Percentiles rank a stretch among this genome's conserved stretches.
Evolutionary conservation across 768 basidiomycete genomes (phyloP).

Genomic region (Stropharia rugosoannulata): DNA sequence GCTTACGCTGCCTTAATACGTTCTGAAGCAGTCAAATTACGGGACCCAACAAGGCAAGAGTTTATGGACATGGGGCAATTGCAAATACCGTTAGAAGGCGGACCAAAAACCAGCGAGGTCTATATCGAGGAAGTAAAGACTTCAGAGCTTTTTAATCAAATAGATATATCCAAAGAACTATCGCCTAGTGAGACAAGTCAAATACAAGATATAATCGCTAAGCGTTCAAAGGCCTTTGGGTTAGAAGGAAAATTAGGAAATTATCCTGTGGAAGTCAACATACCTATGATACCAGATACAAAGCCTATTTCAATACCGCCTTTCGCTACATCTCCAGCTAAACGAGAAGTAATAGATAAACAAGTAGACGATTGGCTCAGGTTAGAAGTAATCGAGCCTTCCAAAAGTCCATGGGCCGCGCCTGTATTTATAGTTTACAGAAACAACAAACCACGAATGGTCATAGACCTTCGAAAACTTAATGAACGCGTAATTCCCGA

Average conservation of each 20-base stretch:
- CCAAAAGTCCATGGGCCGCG: conserved; percentile 34
- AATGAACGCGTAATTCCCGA: conserved; percentile 12
- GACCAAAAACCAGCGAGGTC: conserved; percentile 27
- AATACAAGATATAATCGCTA: too few relatives aligned
- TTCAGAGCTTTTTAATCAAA: background rate
- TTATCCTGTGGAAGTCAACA: background rate
- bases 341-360: conserved; percentile 21
- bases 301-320: background rate
- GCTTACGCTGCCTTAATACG: background rate
- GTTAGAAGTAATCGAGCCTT: conserved; percentile 33
- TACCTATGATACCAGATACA: background rate
- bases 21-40: background rate
- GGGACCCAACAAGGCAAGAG: background rate
- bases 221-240: background rate
- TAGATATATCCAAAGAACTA: conserved; percentile 10
- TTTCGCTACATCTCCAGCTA: conserved; percentile 20
- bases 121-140: conserved; percentile 13
- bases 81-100: conserved; percentile 24
- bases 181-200: background rate
- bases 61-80: conserved; percentile 8
- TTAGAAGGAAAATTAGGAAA: background rate
- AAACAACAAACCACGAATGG: conserved; percentile 34
- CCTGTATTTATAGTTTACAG: conserved; percentile 33
- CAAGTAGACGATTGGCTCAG: conserved; percentile 10
- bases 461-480: conserved; percentile 27